Percentiles rank a stretch among this genome's conserved stretches.
phyloP scores from a whole-genome alignment of 2,329 filamentous ascomycete genomes.

The Massarina eburnea region DNA sequence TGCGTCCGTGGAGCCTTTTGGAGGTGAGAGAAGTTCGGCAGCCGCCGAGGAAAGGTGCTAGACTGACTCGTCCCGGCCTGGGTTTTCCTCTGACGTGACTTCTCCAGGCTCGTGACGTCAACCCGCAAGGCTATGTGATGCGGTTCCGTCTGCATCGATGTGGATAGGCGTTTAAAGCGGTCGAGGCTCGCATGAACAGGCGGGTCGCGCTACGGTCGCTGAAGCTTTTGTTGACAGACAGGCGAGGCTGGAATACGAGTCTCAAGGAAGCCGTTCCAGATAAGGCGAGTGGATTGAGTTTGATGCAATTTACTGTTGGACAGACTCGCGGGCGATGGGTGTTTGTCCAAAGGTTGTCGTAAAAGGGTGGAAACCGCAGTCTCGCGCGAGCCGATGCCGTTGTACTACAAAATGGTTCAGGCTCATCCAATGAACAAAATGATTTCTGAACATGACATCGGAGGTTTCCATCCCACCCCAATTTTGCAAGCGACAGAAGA shows the following conservation, averaged over 20 bases:
- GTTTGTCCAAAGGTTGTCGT: too few relatives aligned
- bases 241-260: background rate
- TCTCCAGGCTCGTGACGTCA: background rate
- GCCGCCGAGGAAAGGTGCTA: background rate
- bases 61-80: background rate
- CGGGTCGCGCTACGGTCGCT: background rate
- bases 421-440: too few relatives aligned
- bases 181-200: background rate
- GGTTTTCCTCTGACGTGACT: background rate
- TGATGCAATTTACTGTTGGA: too few relatives aligned
- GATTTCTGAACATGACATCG: too few relatives aligned
- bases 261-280: too few relatives aligned
- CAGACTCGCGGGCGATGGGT: too few relatives aligned
- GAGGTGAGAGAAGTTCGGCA: background rate
- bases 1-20: background rate
- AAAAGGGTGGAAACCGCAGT: too few relatives aligned
- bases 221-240: background rate
- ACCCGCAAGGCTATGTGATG: background rate
- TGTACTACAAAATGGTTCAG: too few relatives aligned
- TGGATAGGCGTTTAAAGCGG: background rate
- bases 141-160: background rate
- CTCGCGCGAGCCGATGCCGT: too few relatives aligned
- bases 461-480: too few relatives aligned
- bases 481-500: too few relatives aligned
- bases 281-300: too few relatives aligned